Evolutionary conservation across 441 rosid species (phyloP).

Genomic region (Gossypium trilobum): DNA sequence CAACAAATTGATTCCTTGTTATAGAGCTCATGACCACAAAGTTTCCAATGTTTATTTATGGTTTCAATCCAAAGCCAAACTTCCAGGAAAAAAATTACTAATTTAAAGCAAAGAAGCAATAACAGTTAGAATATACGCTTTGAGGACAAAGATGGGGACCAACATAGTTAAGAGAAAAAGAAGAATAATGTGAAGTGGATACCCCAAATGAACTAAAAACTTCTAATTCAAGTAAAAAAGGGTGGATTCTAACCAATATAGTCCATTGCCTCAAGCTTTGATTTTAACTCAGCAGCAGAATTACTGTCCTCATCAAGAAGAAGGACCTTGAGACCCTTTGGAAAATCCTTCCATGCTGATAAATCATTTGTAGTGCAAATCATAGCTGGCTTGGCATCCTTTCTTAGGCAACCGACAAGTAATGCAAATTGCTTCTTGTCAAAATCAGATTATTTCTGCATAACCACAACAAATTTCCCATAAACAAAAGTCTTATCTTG

Average conservation of each 20-base stretch:
- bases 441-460: constrained; percentile 28
- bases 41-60: constrained; percentile 2
- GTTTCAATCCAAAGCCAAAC: constrained; percentile 17
- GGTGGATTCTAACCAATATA: constrained; percentile 57
- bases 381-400: constrained; percentile 98
- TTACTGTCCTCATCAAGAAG: constrained; percentile 52
- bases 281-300: constrained; percentile 59
- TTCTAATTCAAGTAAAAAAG: constrained; percentile 14
- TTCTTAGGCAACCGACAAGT: constrained; percentile 52
- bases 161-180: not conserved
- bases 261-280: constrained; percentile 80
- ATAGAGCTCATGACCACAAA: constrained; percentile 4
- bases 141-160: constrained; percentile 2
- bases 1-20: constrained; percentile 16
- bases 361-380: constrained; percentile 73
- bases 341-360: constrained; percentile 85
- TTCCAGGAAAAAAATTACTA: not conserved
- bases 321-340: constrained; percentile 88
- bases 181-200: constrained; percentile 13
- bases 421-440: constrained; percentile 23
- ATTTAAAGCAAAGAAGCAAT: constrained; percentile 10
- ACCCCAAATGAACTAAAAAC: constrained; percentile 1
- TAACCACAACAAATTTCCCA: constrained; percentile 16
- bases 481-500: not conserved
- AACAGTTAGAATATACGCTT: constrained; percentile 6